Percentiles rank a stretch among this genome's conserved stretches.
Evolutionary conservation across 106 monocot species (phyloP).

Genomic region (Ottelia alismoides): DNA sequence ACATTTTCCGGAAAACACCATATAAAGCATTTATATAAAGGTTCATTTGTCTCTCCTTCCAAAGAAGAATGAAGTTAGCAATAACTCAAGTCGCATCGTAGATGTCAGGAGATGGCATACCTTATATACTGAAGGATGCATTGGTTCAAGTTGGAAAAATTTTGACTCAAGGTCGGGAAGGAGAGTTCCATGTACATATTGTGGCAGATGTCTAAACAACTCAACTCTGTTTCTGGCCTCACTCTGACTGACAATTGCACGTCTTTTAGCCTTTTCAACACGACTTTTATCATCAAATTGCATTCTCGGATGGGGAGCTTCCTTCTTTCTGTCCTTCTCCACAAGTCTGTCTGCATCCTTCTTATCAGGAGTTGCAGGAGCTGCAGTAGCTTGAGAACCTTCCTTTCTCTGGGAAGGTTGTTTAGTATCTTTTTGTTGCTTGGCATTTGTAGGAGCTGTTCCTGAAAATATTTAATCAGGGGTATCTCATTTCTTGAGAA

Average conservation of each 20-base stretch:
- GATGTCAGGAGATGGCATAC: no score
- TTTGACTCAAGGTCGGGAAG: slow-evolving; percentile 77
- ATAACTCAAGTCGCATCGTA: no score
- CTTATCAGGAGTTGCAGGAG: slow-evolving; percentile 38
- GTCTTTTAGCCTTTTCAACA: slow-evolving; percentile 84
- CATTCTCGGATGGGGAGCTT: slow-evolving; percentile 75
- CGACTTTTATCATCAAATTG: slow-evolving; percentile 81
- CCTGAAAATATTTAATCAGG: slow-evolving; percentile 6
- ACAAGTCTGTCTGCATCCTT: slow-evolving; percentile 36
- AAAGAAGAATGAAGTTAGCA: no score
- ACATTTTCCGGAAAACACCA: no score
- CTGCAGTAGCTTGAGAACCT: slow-evolving; percentile 20
- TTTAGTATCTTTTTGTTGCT: slow-evolving; percentile 34
- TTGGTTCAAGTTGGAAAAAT: slow-evolving; percentile 81
- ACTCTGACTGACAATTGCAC: slow-evolving; percentile 67
- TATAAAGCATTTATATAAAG: no score
- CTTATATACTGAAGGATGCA: slow-evolving; percentile 96
- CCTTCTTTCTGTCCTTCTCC: slow-evolving; percentile 79
- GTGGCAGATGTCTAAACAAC: slow-evolving; percentile 87
- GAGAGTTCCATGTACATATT: slow-evolving; percentile 84
- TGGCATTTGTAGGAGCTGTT: slow-evolving; percentile 11
- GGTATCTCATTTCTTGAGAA: no score
- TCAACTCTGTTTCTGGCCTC: slow-evolving; percentile 91
- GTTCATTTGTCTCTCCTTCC: no score
- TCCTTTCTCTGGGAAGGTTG: slow-evolving; percentile 60